These are phyloP conservation scores for Phallus indusiatus DNA, from an alignment of 768 basidiomycete genomes.

Conservation along the genomic window DNA sequence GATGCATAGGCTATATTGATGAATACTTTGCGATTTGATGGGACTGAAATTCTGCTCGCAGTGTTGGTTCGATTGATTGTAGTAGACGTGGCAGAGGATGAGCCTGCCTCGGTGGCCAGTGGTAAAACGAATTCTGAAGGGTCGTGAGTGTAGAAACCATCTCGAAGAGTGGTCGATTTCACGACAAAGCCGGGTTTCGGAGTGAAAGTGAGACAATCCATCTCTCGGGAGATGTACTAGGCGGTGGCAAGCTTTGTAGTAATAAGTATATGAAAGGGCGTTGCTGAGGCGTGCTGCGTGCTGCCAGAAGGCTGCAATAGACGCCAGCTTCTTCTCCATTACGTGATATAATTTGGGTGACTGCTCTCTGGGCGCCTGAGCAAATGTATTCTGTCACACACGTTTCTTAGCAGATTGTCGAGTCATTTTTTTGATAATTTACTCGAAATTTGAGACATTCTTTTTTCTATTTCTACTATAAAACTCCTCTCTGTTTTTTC, in stretches of 20 bases:
- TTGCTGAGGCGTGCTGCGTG: too few relatives aligned
- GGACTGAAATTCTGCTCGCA: conserved; percentile 23
- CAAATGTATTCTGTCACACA: background rate
- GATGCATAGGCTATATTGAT: conserved; percentile 65
- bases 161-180: conserved; percentile 42
- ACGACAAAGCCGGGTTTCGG: conserved; percentile 66
- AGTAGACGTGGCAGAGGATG: conserved; percentile 17
- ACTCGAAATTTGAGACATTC: conserved; percentile 16
- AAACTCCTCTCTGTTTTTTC: conserved; percentile 7
- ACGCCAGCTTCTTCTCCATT: background rate
- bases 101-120: conserved; percentile 12
- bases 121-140: conserved; percentile 12
- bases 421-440: background rate
- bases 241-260: too few relatives aligned
- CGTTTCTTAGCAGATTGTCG: background rate
- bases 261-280: too few relatives aligned
- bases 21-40: conserved; percentile 54
- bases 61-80: conserved; percentile 10
- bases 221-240: background rate
- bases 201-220: conserved; percentile 29
- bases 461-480: conserved; percentile 13
- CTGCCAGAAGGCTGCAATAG: background rate
- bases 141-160: conserved; percentile 26
- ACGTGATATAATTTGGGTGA: background rate
- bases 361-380: background rate